Evolutionary conservation across 768 basidiomycete species (phyloP).

Genomic region (Hypholoma sublateritium): DNA sequence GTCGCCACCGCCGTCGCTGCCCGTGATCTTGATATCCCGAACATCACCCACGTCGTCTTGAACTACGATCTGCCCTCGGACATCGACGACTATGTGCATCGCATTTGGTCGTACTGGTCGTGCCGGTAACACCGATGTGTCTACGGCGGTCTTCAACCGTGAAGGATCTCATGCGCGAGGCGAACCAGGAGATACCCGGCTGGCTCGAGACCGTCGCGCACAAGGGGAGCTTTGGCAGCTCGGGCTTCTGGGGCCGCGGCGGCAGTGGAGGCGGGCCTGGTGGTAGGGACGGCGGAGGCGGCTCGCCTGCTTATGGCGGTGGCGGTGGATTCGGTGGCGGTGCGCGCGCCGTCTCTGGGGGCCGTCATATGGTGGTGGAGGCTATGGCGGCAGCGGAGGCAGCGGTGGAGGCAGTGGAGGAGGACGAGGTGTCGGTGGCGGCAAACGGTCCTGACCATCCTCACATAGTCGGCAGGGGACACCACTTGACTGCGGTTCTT

Average conservation of each 20-base stretch:
- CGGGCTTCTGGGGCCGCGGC: conserved; percentile 55
- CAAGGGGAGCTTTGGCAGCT: conserved; percentile 73
- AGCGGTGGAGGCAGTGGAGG: too few relatives aligned
- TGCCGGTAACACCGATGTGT: conserved; percentile 95
- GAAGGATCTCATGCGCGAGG: conserved; percentile 90
- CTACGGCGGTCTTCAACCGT: conserved; percentile 95
- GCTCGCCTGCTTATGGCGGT: conserved; percentile 27
- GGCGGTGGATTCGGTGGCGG: conserved; percentile 27
- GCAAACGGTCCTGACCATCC: conserved; percentile 28
- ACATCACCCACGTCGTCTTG: conserved; percentile 98
- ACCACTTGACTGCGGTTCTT: conserved; percentile 14
- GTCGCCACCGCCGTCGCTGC: conserved; percentile 99
- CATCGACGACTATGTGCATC: conserved; percentile 99
- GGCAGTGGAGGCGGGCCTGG: conserved; percentile 62
- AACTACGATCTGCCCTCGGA: conserved; percentile 98
- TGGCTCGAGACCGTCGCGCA: conserved; percentile 90
- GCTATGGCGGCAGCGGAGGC: conserved; percentile 28
- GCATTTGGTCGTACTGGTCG: conserved; percentile 97
- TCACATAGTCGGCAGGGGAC: conserved; percentile 9
- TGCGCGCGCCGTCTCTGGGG: conserved; percentile 25
- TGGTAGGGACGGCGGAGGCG: conserved; percentile 38
- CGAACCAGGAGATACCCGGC: conserved; percentile 89
- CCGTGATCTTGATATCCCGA: conserved; percentile 98
- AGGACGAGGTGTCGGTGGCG: conserved; percentile 42
- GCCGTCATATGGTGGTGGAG: conserved; percentile 25